A percentile compares a stretch with the other conserved stretches of the same genome.
These are phyloP conservation scores for Cyberlindnera petersonii DNA, from an alignment of 805 yeast genomes.

Conservation along the genomic window DNA sequence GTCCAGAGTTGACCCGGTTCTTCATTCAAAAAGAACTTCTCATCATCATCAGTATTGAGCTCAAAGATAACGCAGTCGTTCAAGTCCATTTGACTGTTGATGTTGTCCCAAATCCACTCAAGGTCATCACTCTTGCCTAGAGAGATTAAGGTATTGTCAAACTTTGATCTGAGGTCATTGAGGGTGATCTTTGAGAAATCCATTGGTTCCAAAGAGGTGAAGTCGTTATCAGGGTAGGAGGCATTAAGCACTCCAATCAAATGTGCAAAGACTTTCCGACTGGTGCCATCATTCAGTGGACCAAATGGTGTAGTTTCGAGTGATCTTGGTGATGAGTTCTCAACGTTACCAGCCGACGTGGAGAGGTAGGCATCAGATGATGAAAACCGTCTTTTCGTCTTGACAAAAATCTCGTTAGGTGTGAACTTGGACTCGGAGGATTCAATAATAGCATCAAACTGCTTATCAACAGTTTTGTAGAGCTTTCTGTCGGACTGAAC, in stretches of 20 bases:
- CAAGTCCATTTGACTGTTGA: constrained; percentile 74
- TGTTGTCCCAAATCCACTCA: constrained; percentile 79
- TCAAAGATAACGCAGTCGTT: constrained; percentile 57
- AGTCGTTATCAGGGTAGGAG: constrained; percentile 95
- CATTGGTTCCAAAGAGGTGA: constrained; percentile 76
- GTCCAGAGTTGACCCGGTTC: constrained; percentile 34
- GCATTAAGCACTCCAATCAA: constrained; percentile 87
- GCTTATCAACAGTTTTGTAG: constrained; percentile 82
- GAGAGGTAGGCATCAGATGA: constrained; percentile 16
- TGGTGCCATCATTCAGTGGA: constrained; percentile 78
- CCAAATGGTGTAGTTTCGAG: constrained; percentile 70
- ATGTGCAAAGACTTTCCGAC: constrained; percentile 86
- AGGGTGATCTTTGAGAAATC: constrained; percentile 54
- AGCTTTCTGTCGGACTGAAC: constrained; percentile 86
- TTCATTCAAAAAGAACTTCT: constrained; percentile 23
- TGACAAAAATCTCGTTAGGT: constrained; percentile 34
- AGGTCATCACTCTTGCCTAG: constrained; percentile 52
- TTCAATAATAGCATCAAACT: constrained; percentile 51
- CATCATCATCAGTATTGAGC: constrained; percentile 42
- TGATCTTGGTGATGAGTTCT: constrained; percentile 15
- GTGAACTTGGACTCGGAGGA: constrained; percentile 17
- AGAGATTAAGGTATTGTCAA: constrained; percentile 74
- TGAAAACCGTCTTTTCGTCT: constrained; percentile 38
- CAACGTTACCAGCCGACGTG: constrained; percentile 12
- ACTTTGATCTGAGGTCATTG: constrained; percentile 53